Evolutionary conservation across 768 basidiomycete species (phyloP).

Genomic region (Leccinum longicurvipes): DNA sequence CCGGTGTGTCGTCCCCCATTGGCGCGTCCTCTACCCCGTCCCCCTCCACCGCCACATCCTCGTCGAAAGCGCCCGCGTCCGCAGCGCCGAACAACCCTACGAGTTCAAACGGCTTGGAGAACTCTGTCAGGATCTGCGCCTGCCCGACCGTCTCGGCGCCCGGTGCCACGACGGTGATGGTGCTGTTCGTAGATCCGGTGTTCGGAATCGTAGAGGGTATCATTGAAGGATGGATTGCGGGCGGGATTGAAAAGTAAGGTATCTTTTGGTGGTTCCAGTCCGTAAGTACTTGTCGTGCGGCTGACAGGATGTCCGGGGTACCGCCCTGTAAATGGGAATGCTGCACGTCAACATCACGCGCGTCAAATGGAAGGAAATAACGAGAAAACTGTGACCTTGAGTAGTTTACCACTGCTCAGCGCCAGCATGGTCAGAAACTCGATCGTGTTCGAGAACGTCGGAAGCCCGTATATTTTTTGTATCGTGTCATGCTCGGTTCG

Average conservation of each 20-base stretch:
- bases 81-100: constrained; percentile 79
- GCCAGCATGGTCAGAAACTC: constrained; percentile 92
- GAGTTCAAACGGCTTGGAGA: constrained; percentile 77
- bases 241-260: constrained; percentile 81
- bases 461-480: constrained; percentile 82
- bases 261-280: constrained; percentile 99
- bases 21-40: constrained; percentile 22
- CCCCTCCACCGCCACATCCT: background rate
- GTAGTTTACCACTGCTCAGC: constrained; percentile 73
- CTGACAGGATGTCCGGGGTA: constrained; percentile 79
- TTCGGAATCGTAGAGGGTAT: constrained; percentile 46
- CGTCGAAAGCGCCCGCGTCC: constrained; percentile 73
- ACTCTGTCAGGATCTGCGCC: constrained; percentile 67
- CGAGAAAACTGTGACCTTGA: constrained; percentile 53
- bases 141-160: constrained; percentile 81
- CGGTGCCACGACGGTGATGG: constrained; percentile 44
- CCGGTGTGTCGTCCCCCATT: constrained; percentile 42
- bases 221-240: constrained; percentile 71
- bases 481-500: constrained; percentile 71
- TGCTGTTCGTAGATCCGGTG: constrained; percentile 25
- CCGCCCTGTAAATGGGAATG: constrained; percentile 59
- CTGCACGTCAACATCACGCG: background rate
- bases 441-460: constrained; percentile 63
- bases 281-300: constrained; percentile 76
- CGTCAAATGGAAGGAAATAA: background rate